phyloP scores from a whole-genome alignment of 2,329 filamentous ascomycete genomes.

The Aspergillus pseudoterreus region DNA sequence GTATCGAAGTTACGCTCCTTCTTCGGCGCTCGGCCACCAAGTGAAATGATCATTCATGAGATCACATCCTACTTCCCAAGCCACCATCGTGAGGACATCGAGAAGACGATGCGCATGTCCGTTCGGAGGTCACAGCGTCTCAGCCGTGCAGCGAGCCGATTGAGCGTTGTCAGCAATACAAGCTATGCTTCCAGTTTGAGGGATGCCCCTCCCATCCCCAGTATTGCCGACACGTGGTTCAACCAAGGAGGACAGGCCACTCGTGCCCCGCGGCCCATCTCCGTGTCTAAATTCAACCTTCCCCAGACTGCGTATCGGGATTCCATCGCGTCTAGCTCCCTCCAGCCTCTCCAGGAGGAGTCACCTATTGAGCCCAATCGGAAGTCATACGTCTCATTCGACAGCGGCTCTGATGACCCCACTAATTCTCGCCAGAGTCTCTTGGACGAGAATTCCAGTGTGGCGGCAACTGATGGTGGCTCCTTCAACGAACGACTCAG shows the following conservation, averaged over 20 bases:
- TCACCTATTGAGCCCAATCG: constrained; percentile 80
- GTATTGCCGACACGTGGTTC: constrained; percentile 91
- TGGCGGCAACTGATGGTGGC: constrained; percentile 59
- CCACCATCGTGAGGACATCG: constrained; percentile 89
- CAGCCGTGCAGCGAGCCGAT: constrained; percentile 85
- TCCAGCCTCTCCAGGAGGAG: constrained; percentile 89
- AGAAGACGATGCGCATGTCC: constrained; percentile 89
- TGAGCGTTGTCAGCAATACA: constrained; percentile 90
- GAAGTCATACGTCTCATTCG: constrained; percentile 86
- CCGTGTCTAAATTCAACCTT: constrained; percentile 56
- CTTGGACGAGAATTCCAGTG: constrained; percentile 76
- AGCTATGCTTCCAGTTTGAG: constrained; percentile 89
- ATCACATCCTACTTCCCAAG: constrained; percentile 96
- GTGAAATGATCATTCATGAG: constrained; percentile 95
- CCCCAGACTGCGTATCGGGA: constrained; percentile 70
- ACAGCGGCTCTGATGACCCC: constrained; percentile 65
- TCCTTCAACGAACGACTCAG: constrained; percentile 80
- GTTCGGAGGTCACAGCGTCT: constrained; percentile 85
- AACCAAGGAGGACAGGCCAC: constrained; percentile 53
- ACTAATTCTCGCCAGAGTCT: constrained; percentile 76
- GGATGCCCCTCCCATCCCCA: constrained; percentile 91
- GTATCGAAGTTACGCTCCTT: constrained; percentile 56
- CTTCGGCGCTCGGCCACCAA: constrained; percentile 87
- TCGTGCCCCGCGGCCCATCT: constrained; percentile 55
- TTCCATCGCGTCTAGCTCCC: constrained; percentile 81